These are phyloP conservation scores for Ganoderma resinaceum DNA, from an alignment of 1,284 basidiomycete genomes.

Conservation along the genomic window DNA sequence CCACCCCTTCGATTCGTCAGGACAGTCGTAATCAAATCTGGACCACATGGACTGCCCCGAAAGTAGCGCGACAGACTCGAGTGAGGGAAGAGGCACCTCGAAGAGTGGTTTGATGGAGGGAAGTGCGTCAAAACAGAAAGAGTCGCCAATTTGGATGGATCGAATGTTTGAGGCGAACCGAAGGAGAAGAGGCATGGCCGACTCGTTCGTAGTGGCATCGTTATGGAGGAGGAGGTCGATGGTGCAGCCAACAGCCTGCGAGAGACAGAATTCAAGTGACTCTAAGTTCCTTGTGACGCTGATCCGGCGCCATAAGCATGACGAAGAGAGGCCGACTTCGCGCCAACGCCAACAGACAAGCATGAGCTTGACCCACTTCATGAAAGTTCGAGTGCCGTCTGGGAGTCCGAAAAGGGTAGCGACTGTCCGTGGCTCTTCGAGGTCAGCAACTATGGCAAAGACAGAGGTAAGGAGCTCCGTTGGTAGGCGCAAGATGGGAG, in stretches of 20 bases:
- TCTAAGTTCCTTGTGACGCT: not conserved
- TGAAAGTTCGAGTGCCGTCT: no score
- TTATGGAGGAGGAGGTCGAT: not conserved
- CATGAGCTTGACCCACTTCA: not conserved
- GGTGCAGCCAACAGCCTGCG: not conserved
- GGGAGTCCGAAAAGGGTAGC: no score
- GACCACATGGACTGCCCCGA: not conserved
- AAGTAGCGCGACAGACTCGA: not conserved
- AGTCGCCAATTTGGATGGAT: not conserved
- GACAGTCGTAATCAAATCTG: not conserved
- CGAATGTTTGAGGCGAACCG: not conserved
- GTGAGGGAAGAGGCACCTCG: not conserved
- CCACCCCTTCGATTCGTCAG: not conserved
- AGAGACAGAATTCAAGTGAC: not conserved
- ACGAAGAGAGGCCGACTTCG: not conserved
- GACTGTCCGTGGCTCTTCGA: no score
- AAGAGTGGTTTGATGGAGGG: not conserved
- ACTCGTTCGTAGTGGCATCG: not conserved
- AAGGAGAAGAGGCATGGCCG: not conserved
- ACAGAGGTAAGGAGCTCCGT: not conserved
- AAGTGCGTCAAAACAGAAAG: not conserved
- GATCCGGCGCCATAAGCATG: conserved; percentile 4
- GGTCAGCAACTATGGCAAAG: not conserved
- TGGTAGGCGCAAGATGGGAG: not conserved
- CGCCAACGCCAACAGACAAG: not conserved